These are phyloP conservation scores for Arthrobotrys iridis DNA, from an alignment of 2,329 filamentous ascomycete species.

Conservation along the genomic window DNA sequence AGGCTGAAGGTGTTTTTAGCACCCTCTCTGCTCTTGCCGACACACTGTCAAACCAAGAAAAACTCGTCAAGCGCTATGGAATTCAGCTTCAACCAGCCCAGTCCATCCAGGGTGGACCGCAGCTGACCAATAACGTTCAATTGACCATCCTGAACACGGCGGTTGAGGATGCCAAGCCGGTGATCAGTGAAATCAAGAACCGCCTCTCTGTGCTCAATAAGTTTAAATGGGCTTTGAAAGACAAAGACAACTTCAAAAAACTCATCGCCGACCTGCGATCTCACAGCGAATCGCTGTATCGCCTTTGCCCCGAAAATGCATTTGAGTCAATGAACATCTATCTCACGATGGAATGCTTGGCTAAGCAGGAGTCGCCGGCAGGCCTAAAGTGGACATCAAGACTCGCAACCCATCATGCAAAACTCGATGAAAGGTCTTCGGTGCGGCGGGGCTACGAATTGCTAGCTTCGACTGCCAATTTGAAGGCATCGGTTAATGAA, in stretches of 20 bases:
- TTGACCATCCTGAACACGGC: not conserved
- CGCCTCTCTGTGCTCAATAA: not conserved
- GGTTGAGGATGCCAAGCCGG: not conserved
- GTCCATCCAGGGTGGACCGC: not conserved
- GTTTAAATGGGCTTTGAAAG: not conserved
- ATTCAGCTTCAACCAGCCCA: not conserved
- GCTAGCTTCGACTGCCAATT: not conserved
- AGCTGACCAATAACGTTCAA: not conserved
- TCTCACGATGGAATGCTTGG: not conserved
- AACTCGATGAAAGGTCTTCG: not conserved
- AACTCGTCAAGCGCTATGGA: not conserved
- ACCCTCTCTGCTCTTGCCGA: not conserved
- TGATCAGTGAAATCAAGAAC: not conserved
- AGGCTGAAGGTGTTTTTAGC: not conserved
- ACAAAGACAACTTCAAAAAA: conserved; percentile 10
- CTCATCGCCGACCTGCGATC: not conserved
- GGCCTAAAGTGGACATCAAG: not conserved
- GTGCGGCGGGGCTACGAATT: not conserved
- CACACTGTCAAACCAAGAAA: not conserved
- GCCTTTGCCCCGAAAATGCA: conserved; percentile 6
- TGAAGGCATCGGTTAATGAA: conserved; percentile 5
- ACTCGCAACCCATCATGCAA: not conserved
- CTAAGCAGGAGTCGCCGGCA: not conserved
- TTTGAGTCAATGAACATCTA: conserved; percentile 4
- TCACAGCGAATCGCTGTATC: conserved; percentile 7